Evolutionary conservation across 2,329 filamentous ascomycete species (phyloP), one percentile per base, ranked within the genome.

Genomic region (Eutypa lata): DNA sequence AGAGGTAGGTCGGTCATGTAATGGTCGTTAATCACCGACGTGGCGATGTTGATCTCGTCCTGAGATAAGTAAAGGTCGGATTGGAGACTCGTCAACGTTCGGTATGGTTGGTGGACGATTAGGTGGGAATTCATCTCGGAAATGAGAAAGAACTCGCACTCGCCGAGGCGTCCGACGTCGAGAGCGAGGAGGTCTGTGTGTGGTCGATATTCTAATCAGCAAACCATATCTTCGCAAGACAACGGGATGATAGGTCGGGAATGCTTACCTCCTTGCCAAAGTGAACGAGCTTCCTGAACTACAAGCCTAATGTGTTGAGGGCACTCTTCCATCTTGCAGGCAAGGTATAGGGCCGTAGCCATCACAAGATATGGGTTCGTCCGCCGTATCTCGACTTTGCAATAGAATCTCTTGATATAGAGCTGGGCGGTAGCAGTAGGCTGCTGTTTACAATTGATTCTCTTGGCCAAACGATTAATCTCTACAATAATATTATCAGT

Each of bases 281-380:
- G 80, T 53, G 88, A 83, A 33, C 91, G 86, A 3, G 92, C 91
- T 70, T 99, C 94, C 46, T 85, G 87, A 11, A 94, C 87, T 53
- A 99, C 87, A 58, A 96, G 82, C 28, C 94, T 84, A 64, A 99
- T 97, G 70, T 99, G 94, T 70, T 97, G 93, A 2, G 94, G 94
- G 48, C 87, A 92, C 71, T 99, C 94, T 71, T 99, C 94, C 84
- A 96, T 96, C 74, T 99, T 99, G 76, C 91, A 96, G 19, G 94
- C 92, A 35, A 99, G 78, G 70, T 99, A 99, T 55, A 97, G 81
- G 5, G 93, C 90, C 1, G 94, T 97, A n/a, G 91, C 88, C 59
- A 96, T 82, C 53, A 97, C 85, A 35, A 97, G 84, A 67, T 96
- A 96, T 3, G 93, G 91, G 64, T 97, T 99, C 47, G 92, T 96